Conservation (phyloP, 768 basidiomycete species). For the Leucocoprinus leucothites region DNA sequence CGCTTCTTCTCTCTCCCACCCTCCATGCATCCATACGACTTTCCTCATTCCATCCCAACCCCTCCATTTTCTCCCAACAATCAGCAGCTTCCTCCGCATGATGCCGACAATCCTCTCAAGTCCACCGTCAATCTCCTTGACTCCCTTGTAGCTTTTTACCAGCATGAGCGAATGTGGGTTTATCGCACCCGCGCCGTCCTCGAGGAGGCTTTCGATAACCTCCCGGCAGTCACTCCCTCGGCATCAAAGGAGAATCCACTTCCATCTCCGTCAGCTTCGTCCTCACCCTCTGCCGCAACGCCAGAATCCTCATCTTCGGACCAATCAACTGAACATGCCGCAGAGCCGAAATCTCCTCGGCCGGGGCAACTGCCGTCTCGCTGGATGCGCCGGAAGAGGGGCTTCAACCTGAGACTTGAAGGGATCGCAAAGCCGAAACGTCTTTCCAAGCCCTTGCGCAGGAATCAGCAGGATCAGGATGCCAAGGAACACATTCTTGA, state of each 20-base stretch:
- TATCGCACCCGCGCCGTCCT: conserved; percentile 61
- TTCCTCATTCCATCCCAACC: conserved; percentile 28
- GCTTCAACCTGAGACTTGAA: conserved; percentile 46
- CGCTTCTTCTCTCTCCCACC: conserved; percentile 16
- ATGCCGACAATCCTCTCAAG: conserved; percentile 31
- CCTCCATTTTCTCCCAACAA: conserved; percentile 33
- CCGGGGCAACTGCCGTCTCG: conserved; percentile 25
- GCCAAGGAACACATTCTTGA: conserved; percentile 51
- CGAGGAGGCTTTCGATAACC: conserved; percentile 37
- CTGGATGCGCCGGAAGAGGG: conserved; percentile 59
- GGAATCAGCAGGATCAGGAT: conserved; percentile 13
- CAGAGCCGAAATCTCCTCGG: neutral
- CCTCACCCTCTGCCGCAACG: neutral
- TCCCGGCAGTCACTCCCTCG: conserved; percentile 11
- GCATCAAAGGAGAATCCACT: neutral
- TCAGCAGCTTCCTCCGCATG: conserved; percentile 20
- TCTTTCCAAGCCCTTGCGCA: conserved; percentile 18
- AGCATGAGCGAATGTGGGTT: conserved; percentile 70
- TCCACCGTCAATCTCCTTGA: conserved; percentile 60
- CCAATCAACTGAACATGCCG: neutral
- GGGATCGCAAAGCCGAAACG: conserved; percentile 22
- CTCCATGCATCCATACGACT: conserved; percentile 23
- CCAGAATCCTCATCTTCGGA: neutral
- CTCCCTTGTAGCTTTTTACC: conserved; percentile 63
- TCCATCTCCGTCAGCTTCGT: conserved; percentile 1